Conservation (phyloP, 1,284 basidiomycete species). For the Papiliotrema nemorosa region DNA sequence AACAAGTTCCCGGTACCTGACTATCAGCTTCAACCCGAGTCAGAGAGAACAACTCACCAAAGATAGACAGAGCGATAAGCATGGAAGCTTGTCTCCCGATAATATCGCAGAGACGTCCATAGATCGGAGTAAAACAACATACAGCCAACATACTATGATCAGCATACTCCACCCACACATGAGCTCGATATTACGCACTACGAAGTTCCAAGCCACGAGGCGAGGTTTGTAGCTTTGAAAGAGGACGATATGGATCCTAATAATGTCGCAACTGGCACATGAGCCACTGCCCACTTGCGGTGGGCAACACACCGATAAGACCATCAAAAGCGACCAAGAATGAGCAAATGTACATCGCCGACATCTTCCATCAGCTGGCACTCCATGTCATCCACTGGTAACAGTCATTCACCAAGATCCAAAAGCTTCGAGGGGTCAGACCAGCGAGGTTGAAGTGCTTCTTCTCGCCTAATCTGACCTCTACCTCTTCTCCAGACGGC, state of each 20-base stretch:
- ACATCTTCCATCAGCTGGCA: background rate
- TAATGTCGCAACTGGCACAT: slow-evolving; percentile 55
- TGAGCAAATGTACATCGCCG: slow-evolving; percentile 25
- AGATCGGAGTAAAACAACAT: slow-evolving; percentile 83
- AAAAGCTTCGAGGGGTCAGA: slow-evolving; percentile 17
- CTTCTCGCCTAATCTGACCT: background rate
- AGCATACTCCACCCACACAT: background rate
- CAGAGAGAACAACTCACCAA: slow-evolving; percentile 56
- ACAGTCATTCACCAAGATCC: slow-evolving; percentile 25
- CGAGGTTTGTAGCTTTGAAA: slow-evolving; percentile 53
- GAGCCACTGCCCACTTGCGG: slow-evolving; percentile 31
- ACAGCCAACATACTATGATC: slow-evolving; percentile 64
- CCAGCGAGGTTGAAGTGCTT: slow-evolving; percentile 29
- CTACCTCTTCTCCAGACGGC: background rate
- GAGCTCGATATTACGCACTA: slow-evolving; percentile 19
- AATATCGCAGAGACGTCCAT: slow-evolving; percentile 82
- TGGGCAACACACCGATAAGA: slow-evolving; percentile 53
- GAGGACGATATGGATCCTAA: slow-evolving; percentile 50
- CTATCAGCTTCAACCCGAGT: slow-evolving; percentile 1
- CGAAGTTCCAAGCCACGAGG: slow-evolving; percentile 81
- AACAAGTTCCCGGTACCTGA: slow-evolving; percentile 72
- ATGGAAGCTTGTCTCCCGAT: slow-evolving; percentile 71
- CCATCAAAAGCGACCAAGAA: slow-evolving; percentile 78
- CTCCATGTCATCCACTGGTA: background rate
- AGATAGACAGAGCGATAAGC: slow-evolving; percentile 70